Conservation (phyloP, 208 protist genomes). For the Hexamita inflata region DNA sequence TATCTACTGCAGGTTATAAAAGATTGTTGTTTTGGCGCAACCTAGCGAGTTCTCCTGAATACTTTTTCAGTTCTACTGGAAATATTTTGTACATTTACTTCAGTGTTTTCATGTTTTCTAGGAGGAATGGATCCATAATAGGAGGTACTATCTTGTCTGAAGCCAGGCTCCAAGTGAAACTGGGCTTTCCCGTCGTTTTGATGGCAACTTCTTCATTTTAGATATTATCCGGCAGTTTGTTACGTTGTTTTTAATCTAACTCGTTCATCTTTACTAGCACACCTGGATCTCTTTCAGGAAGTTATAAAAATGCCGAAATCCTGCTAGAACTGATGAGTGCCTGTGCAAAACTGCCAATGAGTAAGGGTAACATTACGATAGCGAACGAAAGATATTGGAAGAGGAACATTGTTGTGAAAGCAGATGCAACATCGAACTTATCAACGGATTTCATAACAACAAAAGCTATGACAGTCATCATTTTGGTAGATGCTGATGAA, state of each 20-base stretch:
- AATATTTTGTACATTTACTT: background rate
- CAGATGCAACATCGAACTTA: background rate
- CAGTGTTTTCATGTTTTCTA: background rate
- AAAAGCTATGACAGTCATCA: slow-evolving; percentile 17
- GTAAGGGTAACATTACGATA: background rate
- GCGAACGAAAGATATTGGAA: slow-evolving; percentile 14
- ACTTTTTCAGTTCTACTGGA: background rate
- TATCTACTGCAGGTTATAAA: background rate
- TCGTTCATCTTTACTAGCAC: too few relatives aligned
- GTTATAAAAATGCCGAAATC: slow-evolving; percentile 15
- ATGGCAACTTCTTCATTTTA: background rate
- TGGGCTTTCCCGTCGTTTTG: background rate
- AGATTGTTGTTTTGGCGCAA: background rate
- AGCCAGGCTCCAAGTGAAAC: background rate
- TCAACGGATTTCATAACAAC: background rate
- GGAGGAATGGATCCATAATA: background rate
- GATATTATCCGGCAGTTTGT: background rate
- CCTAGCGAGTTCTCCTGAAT: background rate
- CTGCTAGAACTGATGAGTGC: slow-evolving; percentile 2
- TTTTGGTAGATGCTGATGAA: background rate
- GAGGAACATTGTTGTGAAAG: slow-evolving; percentile 11
- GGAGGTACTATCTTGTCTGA: background rate
- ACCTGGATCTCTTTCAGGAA: background rate
- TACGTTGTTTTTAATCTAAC: too few relatives aligned
- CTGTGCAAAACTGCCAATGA: background rate